Percentiles rank a stretch among this genome's conserved stretches.
These are phyloP conservation scores for Nicotiana tabacum DNA, from an alignment of 257 asterid species.

Conservation along the genomic window DNA sequence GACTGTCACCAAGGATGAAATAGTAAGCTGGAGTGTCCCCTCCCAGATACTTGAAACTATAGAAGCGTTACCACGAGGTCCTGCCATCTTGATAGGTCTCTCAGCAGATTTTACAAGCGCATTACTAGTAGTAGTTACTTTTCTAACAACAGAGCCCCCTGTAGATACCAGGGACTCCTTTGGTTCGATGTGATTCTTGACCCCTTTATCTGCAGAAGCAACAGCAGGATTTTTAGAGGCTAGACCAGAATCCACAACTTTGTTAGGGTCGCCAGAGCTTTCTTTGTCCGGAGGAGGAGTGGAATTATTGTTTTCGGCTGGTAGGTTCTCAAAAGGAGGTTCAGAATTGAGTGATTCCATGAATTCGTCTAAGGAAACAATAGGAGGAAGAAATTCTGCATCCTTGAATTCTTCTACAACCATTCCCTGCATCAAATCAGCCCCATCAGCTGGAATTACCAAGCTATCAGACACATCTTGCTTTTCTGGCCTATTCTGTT, in stretches of 20 bases:
- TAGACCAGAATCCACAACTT: conserved; percentile 25
- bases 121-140: conserved; percentile 17
- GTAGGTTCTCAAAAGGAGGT: conserved; percentile 77
- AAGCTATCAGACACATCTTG: conserved; percentile 58
- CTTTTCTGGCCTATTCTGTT: conserved; percentile 39
- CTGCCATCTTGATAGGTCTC: not conserved
- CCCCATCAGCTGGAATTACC: conserved; percentile 76
- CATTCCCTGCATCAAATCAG: conserved; percentile 95
- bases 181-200: conserved; percentile 16
- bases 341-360: conserved; percentile 95
- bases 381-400: conserved; percentile 79
- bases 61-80: conserved; percentile 9
- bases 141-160: conserved; percentile 31
- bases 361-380: conserved; percentile 87
- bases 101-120: not conserved
- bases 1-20: conserved; percentile 53
- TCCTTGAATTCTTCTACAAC: conserved; percentile 89
- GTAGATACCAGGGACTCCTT: conserved; percentile 20
- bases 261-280: conserved; percentile 27
- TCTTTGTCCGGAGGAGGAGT: conserved; percentile 28
- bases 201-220: conserved; percentile 28
- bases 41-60: conserved; percentile 55
- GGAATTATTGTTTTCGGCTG: conserved; percentile 39
- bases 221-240: conserved; percentile 35
- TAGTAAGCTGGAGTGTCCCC: conserved; percentile 64